These are phyloP conservation scores for Boeremia exigua DNA, from an alignment of 2,329 filamentous ascomycete genomes.

Conservation along the genomic window DNA sequence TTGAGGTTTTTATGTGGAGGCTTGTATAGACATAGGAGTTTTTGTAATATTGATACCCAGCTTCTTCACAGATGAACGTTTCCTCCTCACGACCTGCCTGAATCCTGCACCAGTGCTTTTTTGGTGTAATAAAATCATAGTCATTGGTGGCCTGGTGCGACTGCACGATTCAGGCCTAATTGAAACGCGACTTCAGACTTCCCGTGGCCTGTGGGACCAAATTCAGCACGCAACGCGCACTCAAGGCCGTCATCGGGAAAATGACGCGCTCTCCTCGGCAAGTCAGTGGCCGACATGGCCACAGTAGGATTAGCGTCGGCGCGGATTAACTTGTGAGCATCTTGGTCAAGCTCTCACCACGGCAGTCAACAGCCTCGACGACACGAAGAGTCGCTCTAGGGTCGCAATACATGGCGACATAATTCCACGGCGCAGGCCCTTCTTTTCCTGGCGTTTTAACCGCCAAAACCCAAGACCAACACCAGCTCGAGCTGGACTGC, in stretches of 20 bases:
- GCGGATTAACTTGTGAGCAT: slow-evolving; percentile 14
- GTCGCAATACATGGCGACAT: slow-evolving; percentile 29
- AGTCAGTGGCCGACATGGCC: neutral
- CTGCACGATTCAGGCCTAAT: no score
- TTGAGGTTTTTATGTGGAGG: neutral
- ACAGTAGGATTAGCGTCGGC: neutral
- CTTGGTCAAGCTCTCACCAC: slow-evolving; percentile 6
- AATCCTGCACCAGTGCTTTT: no score
- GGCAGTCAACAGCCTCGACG: slow-evolving; percentile 5
- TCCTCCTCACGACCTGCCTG: neutral
- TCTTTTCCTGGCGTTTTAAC: slow-evolving; percentile 20
- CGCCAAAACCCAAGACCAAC: slow-evolving; percentile 18
- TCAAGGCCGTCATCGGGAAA: slow-evolving; percentile 7
- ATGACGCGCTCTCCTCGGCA: slow-evolving; percentile 12
- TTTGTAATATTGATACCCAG: neutral
- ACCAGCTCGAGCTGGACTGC: slow-evolving; percentile 33
- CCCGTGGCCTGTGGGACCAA: no score
- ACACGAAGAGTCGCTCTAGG: slow-evolving; percentile 14
- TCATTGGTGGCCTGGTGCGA: no score
- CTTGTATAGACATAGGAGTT: neutral
- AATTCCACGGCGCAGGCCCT: slow-evolving; percentile 17
- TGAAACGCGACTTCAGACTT: no score
- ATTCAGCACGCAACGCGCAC: neutral
- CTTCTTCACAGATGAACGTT: neutral
- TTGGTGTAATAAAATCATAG: no score